These are phyloP conservation scores for Talaromyces verruculosus DNA, from an alignment of 2,329 filamentous ascomycete species.

Conservation along the genomic window DNA sequence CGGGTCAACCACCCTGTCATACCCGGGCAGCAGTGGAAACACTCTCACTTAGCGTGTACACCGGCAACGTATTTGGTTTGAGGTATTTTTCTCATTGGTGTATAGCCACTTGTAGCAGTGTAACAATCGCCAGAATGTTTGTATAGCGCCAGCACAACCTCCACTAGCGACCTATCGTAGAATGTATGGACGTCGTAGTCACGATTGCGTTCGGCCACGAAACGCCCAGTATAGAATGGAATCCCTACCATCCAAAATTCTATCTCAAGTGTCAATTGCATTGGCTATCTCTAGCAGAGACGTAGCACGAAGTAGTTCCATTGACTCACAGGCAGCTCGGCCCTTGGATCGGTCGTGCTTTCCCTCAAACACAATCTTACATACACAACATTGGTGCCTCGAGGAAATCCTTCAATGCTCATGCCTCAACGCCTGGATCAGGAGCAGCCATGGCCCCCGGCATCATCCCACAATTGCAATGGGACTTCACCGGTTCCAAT, in stretches of 20 bases:
- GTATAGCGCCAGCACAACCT: not conserved
- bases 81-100: slow-evolving; percentile 6
- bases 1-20: not conserved
- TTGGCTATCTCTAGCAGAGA: not conserved
- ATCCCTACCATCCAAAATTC: not conserved
- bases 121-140: not conserved
- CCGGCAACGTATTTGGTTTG: not conserved
- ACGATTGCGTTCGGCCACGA: not conserved
- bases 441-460: not conserved
- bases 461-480: not conserved
- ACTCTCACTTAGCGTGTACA: not conserved
- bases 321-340: not conserved
- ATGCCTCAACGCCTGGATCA: not conserved
- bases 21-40: not conserved
- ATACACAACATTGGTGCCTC: not conserved
- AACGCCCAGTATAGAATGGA: not conserved
- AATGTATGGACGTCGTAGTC: not conserved
- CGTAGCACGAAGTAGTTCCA: not conserved
- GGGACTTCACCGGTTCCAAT: not conserved
- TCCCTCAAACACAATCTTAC: not conserved
- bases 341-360: not conserved
- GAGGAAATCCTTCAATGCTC: not conserved
- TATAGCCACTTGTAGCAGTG: not conserved
- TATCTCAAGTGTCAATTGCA: not conserved
- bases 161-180: not conserved